Percentiles rank a stretch among this genome's conserved stretches.
These are phyloP conservation scores for Fomitopsis schrenkii DNA, from an alignment of 1,284 basidiomycete species.

Conservation along the genomic window DNA sequence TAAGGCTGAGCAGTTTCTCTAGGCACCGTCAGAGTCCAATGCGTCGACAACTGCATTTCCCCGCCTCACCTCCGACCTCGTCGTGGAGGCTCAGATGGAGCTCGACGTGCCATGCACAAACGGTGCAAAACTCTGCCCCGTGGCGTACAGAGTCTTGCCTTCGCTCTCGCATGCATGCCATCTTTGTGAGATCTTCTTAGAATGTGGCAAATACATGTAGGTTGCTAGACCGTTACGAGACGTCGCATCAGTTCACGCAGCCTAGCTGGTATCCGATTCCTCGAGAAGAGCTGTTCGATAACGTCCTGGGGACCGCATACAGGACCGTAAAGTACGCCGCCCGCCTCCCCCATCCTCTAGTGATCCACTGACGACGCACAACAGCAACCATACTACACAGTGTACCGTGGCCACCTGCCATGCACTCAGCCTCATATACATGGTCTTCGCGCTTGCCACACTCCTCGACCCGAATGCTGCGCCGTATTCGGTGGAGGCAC, in stretches of 20 bases:
- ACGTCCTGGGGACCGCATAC: conserved; percentile 45
- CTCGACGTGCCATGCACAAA: conserved; percentile 28
- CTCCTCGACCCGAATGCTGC: conserved; percentile 44
- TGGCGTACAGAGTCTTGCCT: conserved; percentile 43
- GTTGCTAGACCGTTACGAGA: conserved; percentile 10
- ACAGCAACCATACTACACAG: conserved; percentile 1
- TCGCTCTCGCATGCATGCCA: conserved; percentile 48
- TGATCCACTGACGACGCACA: not conserved
- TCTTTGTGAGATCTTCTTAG: conserved; percentile 52
- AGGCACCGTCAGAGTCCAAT: conserved; percentile 19
- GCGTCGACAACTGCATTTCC: conserved; percentile 11
- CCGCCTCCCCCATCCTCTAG: not conserved
- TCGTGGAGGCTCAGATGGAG: conserved; percentile 25
- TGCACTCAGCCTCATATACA: conserved; percentile 50
- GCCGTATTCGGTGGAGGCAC: conserved; percentile 43
- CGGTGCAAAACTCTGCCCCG: conserved; percentile 30
- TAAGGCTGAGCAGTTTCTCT: not conserved
- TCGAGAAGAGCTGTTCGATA: conserved; percentile 40
- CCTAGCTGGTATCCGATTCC: conserved; percentile 25
- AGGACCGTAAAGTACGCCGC: conserved; percentile 33
- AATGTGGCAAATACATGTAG: conserved; percentile 49
- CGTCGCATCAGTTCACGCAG: not conserved
- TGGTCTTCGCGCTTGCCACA: conserved; percentile 36
- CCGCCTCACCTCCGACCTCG: conserved; percentile 18
- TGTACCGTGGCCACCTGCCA: conserved; percentile 30